phyloP scores from a whole-genome alignment of 208 protist genomes.

The Porcisia deanei region DNA sequence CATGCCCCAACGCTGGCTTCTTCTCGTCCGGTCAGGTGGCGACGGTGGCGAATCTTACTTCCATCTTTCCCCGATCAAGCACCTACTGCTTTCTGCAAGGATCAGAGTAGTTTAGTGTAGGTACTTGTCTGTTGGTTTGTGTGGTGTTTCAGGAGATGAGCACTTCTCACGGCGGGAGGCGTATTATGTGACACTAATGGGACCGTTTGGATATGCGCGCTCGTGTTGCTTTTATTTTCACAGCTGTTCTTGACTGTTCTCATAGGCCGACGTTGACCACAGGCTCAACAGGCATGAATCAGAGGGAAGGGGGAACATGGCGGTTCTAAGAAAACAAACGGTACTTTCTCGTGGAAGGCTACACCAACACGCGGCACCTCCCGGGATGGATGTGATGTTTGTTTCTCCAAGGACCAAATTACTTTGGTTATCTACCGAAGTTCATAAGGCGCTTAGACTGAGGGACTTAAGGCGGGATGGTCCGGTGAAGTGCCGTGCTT shows the following conservation, averaged over 20 bases:
- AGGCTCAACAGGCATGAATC: neutral
- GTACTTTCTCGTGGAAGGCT: neutral
- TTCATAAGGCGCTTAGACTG: neutral
- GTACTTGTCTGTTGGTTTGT: neutral
- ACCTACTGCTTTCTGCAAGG: conserved; percentile 84
- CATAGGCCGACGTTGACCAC: neutral
- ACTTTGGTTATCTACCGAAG: neutral
- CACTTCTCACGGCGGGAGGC: neutral
- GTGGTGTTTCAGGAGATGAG: neutral
- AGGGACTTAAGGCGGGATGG: neutral
- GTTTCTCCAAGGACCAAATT: neutral
- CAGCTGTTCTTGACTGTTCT: neutral
- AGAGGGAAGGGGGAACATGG: neutral
- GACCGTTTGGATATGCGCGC: neutral
- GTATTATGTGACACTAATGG: neutral
- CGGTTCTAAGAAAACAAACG: neutral
- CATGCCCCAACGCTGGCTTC: conserved; percentile 64
- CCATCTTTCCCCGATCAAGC: conserved; percentile 72
- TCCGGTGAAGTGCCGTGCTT: neutral
- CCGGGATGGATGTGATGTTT: neutral
- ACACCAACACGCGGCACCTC: neutral
- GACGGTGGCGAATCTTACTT: conserved; percentile 45
- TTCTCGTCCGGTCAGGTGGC: conserved; percentile 81
- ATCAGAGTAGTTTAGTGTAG: conserved; percentile 23
- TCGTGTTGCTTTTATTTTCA: neutral